Conservation (phyloP, 768 basidiomycete species). For the Serendipita sp. region DNA sequence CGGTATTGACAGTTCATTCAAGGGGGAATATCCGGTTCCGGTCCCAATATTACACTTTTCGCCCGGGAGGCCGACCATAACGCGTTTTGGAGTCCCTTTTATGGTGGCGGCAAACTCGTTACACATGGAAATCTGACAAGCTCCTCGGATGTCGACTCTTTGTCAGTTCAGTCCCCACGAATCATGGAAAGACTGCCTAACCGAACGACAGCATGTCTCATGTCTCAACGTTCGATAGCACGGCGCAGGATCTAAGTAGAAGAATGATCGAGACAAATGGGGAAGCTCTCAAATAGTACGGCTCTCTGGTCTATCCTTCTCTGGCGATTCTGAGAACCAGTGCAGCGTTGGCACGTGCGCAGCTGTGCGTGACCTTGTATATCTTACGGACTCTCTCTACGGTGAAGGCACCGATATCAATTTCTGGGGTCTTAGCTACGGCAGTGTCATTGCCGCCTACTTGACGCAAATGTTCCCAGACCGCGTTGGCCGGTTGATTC, state of each 20-base stretch:
- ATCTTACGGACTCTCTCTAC: background rate
- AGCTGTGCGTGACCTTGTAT: background rate
- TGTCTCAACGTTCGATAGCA: background rate
- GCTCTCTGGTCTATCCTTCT: background rate
- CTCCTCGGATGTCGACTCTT: background rate
- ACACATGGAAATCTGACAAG: slow-evolving; percentile 1
- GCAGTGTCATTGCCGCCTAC: slow-evolving; percentile 8
- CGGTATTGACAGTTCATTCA: background rate
- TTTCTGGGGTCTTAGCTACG: slow-evolving; percentile 6
- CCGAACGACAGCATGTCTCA: background rate
- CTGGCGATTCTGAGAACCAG: background rate
- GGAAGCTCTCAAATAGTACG: slow-evolving; percentile 3
- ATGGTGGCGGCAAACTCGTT: background rate
- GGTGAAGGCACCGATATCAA: background rate
- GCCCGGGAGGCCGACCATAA: background rate
- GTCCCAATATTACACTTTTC: slow-evolving; percentile 1
- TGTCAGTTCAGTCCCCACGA: background rate
- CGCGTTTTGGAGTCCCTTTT: background rate
- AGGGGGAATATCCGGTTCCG: background rate
- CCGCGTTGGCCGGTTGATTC: slow-evolving; percentile 7
- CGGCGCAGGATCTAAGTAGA: background rate
- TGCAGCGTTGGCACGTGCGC: background rate
- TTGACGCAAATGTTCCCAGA: slow-evolving; percentile 10
- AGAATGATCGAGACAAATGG: background rate
- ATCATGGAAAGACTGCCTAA: background rate